These are phyloP conservation scores for Barnettozyma wickerhamii DNA, from an alignment of 805 yeast genomes.

Conservation along the genomic window DNA sequence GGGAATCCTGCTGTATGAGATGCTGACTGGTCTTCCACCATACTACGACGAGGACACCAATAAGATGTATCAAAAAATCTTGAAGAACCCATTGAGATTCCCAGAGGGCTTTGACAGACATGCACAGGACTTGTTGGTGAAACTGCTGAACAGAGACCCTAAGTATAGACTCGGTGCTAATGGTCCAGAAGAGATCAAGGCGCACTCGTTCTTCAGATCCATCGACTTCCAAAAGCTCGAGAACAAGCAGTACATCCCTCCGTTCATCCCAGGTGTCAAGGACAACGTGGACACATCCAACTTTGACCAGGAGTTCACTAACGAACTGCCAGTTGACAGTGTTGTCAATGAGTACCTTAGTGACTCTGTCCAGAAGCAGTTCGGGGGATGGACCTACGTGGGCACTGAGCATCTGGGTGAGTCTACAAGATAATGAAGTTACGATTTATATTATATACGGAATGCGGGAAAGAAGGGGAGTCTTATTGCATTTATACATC, in stretches of 20 bases:
- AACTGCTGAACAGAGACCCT: constrained; percentile 83
- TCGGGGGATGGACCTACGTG: constrained; percentile 98
- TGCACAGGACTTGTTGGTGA: constrained; percentile 74
- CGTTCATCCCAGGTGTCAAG: constrained; percentile 88
- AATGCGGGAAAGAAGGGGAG: not conserved
- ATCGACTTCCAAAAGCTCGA: constrained; percentile 85
- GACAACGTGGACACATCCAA: constrained; percentile 87
- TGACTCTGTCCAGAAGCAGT: constrained; percentile 94
- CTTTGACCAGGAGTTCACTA: constrained; percentile 89
- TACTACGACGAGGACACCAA: constrained; percentile 93
- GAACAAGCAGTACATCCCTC: constrained; percentile 88
- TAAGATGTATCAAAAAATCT: constrained; percentile 89
- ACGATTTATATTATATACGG: not conserved
- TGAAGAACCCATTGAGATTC: constrained; percentile 84
- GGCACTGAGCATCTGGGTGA: constrained; percentile 52
- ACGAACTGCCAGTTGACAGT: constrained; percentile 89
- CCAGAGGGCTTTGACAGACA: constrained; percentile 84
- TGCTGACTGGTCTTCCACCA: constrained; percentile 97
- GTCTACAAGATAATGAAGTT: constrained; percentile 3
- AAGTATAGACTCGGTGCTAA: constrained; percentile 65
- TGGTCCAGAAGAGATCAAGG: constrained; percentile 81
- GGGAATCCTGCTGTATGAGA: constrained; percentile 89
- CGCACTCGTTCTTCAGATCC: constrained; percentile 81
- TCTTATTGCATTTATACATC: too few relatives aligned
- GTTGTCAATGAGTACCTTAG: constrained; percentile 90